Base-by-base conservation (phyloP, 352 stramenopile genomes). In the Globisporangium paroecandrum region DNA sequence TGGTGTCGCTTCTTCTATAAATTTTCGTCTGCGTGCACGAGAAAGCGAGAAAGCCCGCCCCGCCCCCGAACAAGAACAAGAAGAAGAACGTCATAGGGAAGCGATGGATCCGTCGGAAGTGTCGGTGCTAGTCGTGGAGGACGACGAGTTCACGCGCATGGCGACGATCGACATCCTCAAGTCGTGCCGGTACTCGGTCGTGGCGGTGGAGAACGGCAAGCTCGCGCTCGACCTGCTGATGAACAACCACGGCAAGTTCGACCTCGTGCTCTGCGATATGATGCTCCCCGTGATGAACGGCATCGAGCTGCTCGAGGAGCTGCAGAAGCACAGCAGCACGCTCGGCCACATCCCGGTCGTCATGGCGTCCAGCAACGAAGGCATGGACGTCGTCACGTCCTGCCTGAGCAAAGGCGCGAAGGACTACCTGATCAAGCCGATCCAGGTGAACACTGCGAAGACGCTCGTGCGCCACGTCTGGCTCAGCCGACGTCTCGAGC, bases 351-450 rank as follows among this genome's bases (percentile, higher is more conserved):
- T 97, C 56, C 89, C 89, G 24, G 89, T 97, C 36, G 89, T 97
- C 66, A 97, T 97, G 89, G 93, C 89, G 13, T 94, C 84, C 25
- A 94, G 85, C 46, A 95, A 97, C 69, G 89, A 96, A 72, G 89
- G 95, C 66, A 95, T 97, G 85, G 85, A 95, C 66, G 88, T 96
- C 12, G 88, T 96, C 68, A 96, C 88, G 62, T 92, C 85, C 38
- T 96, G 88, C 64, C 73, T 96, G 13, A 94, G 86, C 69, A 95
- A 95, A 51, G 89, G 89, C 47, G 88, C 89, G 54, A 97, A 96
- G 69, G 89, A 97, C 75, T 97, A 97, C 58, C 65, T 97, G 46
- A 95, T 97, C 75, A 97, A 97, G 73, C 89, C 89, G 24, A 95
- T 97, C 53, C 87, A 94, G 60, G 85, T 95, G 47, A 94, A 96